Evolutionary conservation across 2,329 filamentous ascomycete genomes (phyloP).

Genomic region (Fusarium torulosum): DNA sequence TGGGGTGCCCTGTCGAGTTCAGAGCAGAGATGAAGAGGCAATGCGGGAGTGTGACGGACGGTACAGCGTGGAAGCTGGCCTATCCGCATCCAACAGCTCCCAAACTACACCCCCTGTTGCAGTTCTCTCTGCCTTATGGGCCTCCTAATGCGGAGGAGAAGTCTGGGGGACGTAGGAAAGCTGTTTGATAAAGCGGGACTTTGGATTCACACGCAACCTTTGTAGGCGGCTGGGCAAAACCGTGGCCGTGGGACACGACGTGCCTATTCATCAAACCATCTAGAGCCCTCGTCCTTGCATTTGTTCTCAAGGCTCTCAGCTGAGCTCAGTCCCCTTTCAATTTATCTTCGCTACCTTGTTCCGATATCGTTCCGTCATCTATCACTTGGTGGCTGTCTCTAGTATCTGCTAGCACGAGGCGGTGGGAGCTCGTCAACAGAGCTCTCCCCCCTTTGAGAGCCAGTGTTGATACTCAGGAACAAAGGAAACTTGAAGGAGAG

Average conservation of each 20-base stretch:
- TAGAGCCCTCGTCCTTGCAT: constrained; percentile 32
- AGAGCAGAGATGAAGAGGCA: constrained; percentile 34
- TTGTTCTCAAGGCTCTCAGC: constrained; percentile 26
- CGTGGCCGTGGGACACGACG: constrained; percentile 41
- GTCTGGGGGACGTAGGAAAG: constrained; percentile 32
- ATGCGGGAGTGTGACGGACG: constrained; percentile 46
- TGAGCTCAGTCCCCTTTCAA: constrained; percentile 24
- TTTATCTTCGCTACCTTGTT: constrained; percentile 16
- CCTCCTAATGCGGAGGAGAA: constrained; percentile 42
- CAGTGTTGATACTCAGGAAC: constrained; percentile 32
- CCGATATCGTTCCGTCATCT: constrained; percentile 43
- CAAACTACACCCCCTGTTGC: constrained; percentile 40
- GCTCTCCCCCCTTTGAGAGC: constrained; percentile 35
- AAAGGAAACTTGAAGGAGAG: constrained; percentile 40
- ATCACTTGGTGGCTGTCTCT: constrained; percentile 48
- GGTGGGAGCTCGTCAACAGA: constrained; percentile 45
- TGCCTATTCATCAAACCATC: constrained; percentile 39
- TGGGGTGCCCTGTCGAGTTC: constrained; percentile 27
- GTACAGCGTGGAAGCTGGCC: constrained; percentile 34
- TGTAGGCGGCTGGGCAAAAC: constrained; percentile 35
- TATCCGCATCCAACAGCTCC: constrained; percentile 36
- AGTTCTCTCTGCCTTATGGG: constrained; percentile 35
- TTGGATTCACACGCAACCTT: constrained; percentile 35
- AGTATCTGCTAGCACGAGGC: constrained; percentile 41
- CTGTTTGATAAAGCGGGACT: constrained; percentile 47